Evolutionary conservation across 2,329 filamentous ascomycete species (phyloP), one percentile per base, ranked within the genome.

Genomic region (Epichloe glyceriae): DNA sequence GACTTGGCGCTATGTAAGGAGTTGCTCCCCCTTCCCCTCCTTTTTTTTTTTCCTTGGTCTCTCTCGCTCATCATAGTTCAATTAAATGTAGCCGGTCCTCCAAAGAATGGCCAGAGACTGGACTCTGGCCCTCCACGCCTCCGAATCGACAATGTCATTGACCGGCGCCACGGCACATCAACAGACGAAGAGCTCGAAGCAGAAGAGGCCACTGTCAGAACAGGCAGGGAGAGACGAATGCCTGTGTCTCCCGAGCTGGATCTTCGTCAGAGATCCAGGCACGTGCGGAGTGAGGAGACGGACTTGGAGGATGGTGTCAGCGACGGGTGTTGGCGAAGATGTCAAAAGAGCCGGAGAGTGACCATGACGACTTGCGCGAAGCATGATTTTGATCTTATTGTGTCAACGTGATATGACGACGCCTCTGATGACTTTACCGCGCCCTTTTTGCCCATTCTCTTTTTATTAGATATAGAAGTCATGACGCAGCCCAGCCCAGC

Each of bases 81-180:
- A 30, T 11, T 0, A 1, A 30, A 30, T 30, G 8, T 56, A 68
- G 66, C 66, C 47, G 66, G 66, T 3, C 66, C 66, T 14, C 66
- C 64, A 10, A 66, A 66, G 54, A 69, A 69, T 35, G 65, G 65
- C 20, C 58, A 60, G 40, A 58, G 56, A 19, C 58, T 67, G 17
- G 66, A 66, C 41, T 67, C 66, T 1, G 66, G 66, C 0, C 66
- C 66, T 15, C 66, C 66, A 2, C 63, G 66, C 14, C 56, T 69
- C 14, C 63, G 66, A 4, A 68, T 69, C 50, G 66, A 69, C 58
- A 68, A 69, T 47, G 57, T 68, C 41, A 67, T 69, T 55, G 68
- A 68, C 50, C 58, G 58, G 42, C 59, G 66, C 37, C 50, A 60
- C 15, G 57, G 51, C 42, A 47, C 53, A 20, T 53, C 47, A 8